These are phyloP conservation scores for Phytophthora brassicae DNA, from an alignment of 352 stramenopile species.

Conservation along the genomic window DNA sequence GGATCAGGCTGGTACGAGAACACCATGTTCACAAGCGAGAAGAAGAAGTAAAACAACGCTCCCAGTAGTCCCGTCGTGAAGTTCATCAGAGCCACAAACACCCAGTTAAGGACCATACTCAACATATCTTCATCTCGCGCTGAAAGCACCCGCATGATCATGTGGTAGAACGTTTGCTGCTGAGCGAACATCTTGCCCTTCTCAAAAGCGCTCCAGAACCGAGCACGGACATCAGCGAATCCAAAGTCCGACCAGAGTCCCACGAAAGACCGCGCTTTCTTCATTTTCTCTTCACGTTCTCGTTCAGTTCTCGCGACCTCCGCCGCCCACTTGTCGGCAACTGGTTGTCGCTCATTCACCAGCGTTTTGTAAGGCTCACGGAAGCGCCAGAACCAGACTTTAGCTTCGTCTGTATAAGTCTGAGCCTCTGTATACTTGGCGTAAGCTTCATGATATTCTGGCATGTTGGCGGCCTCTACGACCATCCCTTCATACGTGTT, in stretches of 20 bases:
- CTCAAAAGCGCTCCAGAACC: constrained; percentile 85
- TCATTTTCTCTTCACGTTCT: constrained; percentile 71
- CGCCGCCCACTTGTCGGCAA: constrained; percentile 61
- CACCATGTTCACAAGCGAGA: constrained; percentile 82
- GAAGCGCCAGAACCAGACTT: constrained; percentile 89
- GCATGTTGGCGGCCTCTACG: constrained; percentile 73
- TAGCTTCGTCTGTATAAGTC: constrained; percentile 60
- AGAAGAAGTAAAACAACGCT: constrained; percentile 85
- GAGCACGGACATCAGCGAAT: constrained; percentile 66
- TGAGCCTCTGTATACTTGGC: constrained; percentile 54
- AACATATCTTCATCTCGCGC: constrained; percentile 74
- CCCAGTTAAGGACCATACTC: constrained; percentile 81
- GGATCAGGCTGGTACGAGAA: constrained; percentile 84
- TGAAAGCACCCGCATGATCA: constrained; percentile 75
- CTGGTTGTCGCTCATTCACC: constrained; percentile 54
- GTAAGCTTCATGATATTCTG: constrained; percentile 76
- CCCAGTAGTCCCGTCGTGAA: constrained; percentile 87
- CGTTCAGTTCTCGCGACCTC: constrained; percentile 59
- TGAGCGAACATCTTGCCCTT: constrained; percentile 86
- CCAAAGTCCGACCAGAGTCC: constrained; percentile 86
- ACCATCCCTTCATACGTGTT: constrained; percentile 76
- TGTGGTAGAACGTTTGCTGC: constrained; percentile 88
- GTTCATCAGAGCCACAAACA: constrained; percentile 84
- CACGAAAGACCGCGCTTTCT: constrained; percentile 74
- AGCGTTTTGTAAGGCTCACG: constrained; percentile 69